A percentile compares a stretch with the other conserved stretches of the same genome.
Conservation (phyloP, 2,329 filamentous ascomycete genomes). For the Gliomastix tumulicola region DNA sequence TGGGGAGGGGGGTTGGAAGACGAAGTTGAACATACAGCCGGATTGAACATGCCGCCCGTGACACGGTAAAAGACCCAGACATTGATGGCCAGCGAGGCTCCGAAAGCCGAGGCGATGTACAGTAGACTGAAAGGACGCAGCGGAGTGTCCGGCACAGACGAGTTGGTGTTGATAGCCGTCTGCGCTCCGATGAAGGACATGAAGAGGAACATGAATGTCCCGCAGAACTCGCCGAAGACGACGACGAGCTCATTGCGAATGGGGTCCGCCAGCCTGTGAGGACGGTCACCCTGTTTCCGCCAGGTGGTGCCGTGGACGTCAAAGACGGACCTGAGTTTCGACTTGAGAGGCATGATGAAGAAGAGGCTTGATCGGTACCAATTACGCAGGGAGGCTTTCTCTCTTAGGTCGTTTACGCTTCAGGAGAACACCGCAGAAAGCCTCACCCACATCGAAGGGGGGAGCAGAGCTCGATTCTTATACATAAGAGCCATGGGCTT, state of each 20-base stretch:
- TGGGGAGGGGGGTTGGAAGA: neutral
- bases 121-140: constrained; percentile 29
- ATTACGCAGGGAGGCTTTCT: too few relatives aligned
- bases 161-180: constrained; percentile 24
- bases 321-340: too few relatives aligned
- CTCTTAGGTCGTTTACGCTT: too few relatives aligned
- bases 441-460: too few relatives aligned
- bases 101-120: constrained; percentile 43
- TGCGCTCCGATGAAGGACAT: constrained; percentile 31
- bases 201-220: constrained; percentile 46
- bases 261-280: neutral
- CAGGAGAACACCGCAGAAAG: too few relatives aligned
- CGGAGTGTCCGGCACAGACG: constrained; percentile 13
- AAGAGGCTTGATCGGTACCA: too few relatives aligned
- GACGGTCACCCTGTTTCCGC: neutral
- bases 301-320: neutral
- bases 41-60: constrained; percentile 44
- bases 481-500: too few relatives aligned
- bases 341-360: too few relatives aligned
- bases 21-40: constrained; percentile 29
- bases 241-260: constrained; percentile 18
- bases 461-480: too few relatives aligned
- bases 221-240: constrained; percentile 42
- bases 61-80: constrained; percentile 52
- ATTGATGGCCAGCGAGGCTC: constrained; percentile 41